Percentiles rank a stretch among this genome's conserved stretches.
phyloP scores from a whole-genome alignment of 2,329 filamentous ascomycete genomes.

The Venturia nashicola region DNA sequence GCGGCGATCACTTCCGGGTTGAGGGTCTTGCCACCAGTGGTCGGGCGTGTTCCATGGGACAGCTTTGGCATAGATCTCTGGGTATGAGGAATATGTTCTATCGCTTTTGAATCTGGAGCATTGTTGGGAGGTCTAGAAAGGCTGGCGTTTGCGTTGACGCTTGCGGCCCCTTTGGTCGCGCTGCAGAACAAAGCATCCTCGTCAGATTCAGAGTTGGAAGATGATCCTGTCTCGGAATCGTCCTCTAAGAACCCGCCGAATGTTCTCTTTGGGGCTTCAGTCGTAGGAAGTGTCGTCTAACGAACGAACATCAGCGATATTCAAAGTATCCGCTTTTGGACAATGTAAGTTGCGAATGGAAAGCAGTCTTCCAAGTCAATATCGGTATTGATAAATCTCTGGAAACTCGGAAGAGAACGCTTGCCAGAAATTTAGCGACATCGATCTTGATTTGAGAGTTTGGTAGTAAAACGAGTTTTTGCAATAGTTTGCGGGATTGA shows the following conservation, averaged over 20 bases:
- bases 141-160: neutral
- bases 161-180: neutral
- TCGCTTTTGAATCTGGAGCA: neutral
- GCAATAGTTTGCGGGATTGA: neutral
- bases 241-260: neutral
- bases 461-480: too few relatives aligned
- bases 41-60: neutral
- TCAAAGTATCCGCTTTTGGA: neutral
- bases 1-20: neutral
- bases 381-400: neutral
- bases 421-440: neutral
- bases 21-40: neutral
- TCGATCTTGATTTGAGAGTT: neutral
- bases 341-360: neutral
- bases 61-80: neutral
- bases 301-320: neutral
- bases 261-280: neutral
- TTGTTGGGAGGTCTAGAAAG: neutral
- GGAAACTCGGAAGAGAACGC: neutral
- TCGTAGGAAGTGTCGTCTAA: neutral
- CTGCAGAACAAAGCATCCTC: slow-evolving; percentile 1
- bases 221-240: neutral
- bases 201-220: neutral
- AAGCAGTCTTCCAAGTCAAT: neutral
- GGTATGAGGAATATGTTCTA: neutral